Conservation (phyloP, 2,329 filamentous ascomycete species). For the Pseudogymnoascus verrucosus region DNA sequence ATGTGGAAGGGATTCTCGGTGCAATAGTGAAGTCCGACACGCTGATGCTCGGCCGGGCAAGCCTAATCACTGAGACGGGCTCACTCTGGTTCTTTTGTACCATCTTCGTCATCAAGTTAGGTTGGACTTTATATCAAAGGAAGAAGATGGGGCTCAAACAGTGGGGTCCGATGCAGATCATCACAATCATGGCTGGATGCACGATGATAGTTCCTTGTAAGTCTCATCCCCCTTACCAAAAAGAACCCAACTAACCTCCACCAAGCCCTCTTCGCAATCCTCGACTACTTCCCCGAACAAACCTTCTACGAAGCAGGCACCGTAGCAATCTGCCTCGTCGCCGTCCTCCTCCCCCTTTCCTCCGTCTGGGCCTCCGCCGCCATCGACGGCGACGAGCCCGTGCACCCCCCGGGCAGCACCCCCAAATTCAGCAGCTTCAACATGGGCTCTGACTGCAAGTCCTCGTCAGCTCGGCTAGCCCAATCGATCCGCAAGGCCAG, state of each 20-base stretch:
- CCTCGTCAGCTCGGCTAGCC: not conserved
- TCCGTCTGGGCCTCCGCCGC: conserved; percentile 52
- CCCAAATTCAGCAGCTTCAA: not conserved
- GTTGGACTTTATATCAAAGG: conserved; percentile 47
- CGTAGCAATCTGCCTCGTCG: conserved; percentile 48
- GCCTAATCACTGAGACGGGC: conserved; percentile 43
- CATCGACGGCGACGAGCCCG: conserved; percentile 16
- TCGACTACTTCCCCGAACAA: conserved; percentile 41
- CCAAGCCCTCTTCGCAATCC: conserved; percentile 50
- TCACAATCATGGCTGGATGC: conserved; percentile 61
- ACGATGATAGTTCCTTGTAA: conserved; percentile 58
- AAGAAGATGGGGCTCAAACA: conserved; percentile 48
- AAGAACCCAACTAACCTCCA: conserved; percentile 13
- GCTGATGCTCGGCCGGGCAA: conserved; percentile 32
- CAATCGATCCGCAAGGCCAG: not conserved
- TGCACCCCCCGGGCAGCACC: not conserved
- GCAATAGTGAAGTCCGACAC: conserved; percentile 10
- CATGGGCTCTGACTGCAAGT: not conserved
- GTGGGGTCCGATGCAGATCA: conserved; percentile 57
- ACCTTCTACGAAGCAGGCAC: conserved; percentile 45
- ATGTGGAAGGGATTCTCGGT: conserved; percentile 33
- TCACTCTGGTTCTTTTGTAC: conserved; percentile 54
- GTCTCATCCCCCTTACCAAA: conserved; percentile 17
- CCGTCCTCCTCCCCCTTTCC: conserved; percentile 57
- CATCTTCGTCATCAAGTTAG: conserved; percentile 56